Conservation (phyloP, 1,139 yeast species). For the Diutina catenulata region DNA sequence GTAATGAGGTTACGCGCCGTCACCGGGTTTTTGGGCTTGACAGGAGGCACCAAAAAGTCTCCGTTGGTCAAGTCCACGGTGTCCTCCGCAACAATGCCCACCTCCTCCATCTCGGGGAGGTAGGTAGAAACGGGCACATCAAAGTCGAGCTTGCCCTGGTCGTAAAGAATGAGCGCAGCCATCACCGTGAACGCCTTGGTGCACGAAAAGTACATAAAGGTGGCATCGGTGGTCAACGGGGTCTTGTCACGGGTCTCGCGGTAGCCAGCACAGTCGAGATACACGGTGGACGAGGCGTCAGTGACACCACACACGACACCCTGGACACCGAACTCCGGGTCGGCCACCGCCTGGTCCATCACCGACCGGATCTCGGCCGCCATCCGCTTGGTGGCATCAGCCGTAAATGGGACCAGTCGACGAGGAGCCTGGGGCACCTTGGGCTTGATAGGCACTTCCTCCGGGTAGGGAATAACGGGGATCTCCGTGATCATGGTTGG, state of each 20-base stretch:
- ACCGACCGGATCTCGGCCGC: background rate
- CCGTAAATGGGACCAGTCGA: too few relatives aligned
- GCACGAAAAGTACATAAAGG: slow-evolving; percentile 14
- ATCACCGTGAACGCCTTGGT: slow-evolving; percentile 38
- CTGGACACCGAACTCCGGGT: background rate
- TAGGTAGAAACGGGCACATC: slow-evolving; percentile 29
- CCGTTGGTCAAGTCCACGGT: slow-evolving; percentile 19
- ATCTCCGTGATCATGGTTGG: too few relatives aligned
- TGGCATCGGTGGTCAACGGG: too few relatives aligned
- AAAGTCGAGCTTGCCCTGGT: slow-evolving; percentile 28
- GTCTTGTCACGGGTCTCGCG: background rate
- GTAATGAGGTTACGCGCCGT: slow-evolving; percentile 38
- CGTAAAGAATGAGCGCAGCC: slow-evolving; percentile 34
- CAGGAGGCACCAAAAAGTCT: slow-evolving; percentile 13
- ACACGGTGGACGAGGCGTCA: background rate
- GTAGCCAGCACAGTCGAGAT: background rate
- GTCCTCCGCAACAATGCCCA: slow-evolving; percentile 29
- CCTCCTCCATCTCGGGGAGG: slow-evolving; percentile 28
- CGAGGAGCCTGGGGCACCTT: too few relatives aligned
- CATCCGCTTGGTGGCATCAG: too few relatives aligned
- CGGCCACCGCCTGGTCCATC: background rate
- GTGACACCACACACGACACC: slow-evolving; percentile 1
- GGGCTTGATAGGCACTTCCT: too few relatives aligned
- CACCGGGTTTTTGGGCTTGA: slow-evolving; percentile 20
- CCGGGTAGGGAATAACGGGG: too few relatives aligned